Evolutionary conservation across 1,284 basidiomycete species (phyloP), one percentile per base, ranked within the genome.

Genomic region (Nidula niveotomentosa): DNA sequence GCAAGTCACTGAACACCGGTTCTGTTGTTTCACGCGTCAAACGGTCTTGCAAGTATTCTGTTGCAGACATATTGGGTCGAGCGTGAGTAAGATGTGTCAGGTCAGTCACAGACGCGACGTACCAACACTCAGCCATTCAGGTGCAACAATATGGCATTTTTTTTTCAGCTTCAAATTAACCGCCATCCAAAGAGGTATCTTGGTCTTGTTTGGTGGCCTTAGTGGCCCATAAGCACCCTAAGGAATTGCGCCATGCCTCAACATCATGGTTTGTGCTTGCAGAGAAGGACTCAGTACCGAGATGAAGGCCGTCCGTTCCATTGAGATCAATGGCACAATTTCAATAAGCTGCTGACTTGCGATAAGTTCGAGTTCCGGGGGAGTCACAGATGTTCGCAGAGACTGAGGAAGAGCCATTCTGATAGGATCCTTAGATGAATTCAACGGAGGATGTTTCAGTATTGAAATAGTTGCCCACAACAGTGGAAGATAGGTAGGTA

Each of bases 111-210:
- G 6, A 30, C 30, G 30, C 30, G 44, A 74, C 87, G 56, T 58
- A 94, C 96, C 94, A 49, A 91, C 82, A 53, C 78, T 84, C 34
- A 99, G 77, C 96, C 96, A 99, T 30, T 83, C 79, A 1, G 96
- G 96, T 0, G 93, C 80, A 5, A 98, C 80, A 46, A 99, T 91
- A 60, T 93, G 84, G 60, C 96, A 98, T 70, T 96, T 96, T 64
- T 91, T 90, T 77, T 97, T 97, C 61, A 89, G 73, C 71, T 98
- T 98, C 53, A 99, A 77, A 63, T 96, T 94, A 6, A 93, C 76
- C 0, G 95, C 96, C 73, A 99, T 89, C 97, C 96, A 99, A 5
- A 98, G 78, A 0, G 97, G 97, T 8, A 98, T 85, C 56, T 80
- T 79, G 18, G 88, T 79, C 68, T 91, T 90, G 46, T 84, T 81